Evolutionary conservation across 768 basidiomycete genomes (phyloP).

Genomic region (Rhodotorula babjevae): DNA sequence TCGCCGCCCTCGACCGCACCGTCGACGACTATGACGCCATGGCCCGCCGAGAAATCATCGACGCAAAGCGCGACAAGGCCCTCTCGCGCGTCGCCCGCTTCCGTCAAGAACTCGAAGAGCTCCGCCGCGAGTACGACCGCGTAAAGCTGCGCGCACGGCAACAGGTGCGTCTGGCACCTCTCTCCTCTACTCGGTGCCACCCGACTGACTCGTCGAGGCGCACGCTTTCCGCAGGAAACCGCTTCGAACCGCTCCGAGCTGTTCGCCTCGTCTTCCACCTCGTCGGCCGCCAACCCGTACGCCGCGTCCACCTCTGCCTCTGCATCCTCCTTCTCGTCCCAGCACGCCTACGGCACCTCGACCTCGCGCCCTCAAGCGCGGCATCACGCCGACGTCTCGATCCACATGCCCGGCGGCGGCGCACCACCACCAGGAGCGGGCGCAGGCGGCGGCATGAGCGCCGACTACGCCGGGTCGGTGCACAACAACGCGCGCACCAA

Average conservation of each 20-base stretch:
- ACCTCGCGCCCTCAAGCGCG: not conserved
- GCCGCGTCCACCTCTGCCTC: not conserved
- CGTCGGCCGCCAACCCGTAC: not conserved
- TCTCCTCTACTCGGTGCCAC: slow-evolving; percentile 32
- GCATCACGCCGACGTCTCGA: slow-evolving; percentile 1
- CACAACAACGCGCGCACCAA: slow-evolving; percentile 55
- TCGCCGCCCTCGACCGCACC: slow-evolving; percentile 88
- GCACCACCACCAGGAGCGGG: too few relatives aligned
- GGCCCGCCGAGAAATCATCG: slow-evolving; percentile 93
- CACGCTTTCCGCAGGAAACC: not conserved
- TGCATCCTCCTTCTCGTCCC: slow-evolving; percentile 16
- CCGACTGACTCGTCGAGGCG: too few relatives aligned
- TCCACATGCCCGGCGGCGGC: not conserved
- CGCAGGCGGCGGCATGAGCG: not conserved
- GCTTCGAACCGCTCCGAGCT: slow-evolving; percentile 13
- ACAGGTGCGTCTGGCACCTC: not conserved
- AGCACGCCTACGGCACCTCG: not conserved
- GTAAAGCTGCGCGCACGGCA: slow-evolving; percentile 51
- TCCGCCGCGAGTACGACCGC: slow-evolving; percentile 74
- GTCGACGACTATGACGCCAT: slow-evolving; percentile 97
- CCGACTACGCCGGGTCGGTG: not conserved
- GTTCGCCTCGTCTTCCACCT: slow-evolving; percentile 1
- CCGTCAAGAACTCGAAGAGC: slow-evolving; percentile 73
- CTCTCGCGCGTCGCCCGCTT: slow-evolving; percentile 92
- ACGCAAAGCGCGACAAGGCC: slow-evolving; percentile 93